Conservation (phyloP, 1,284 basidiomycete genomes). For the Microbotryum violaceum region DNA sequence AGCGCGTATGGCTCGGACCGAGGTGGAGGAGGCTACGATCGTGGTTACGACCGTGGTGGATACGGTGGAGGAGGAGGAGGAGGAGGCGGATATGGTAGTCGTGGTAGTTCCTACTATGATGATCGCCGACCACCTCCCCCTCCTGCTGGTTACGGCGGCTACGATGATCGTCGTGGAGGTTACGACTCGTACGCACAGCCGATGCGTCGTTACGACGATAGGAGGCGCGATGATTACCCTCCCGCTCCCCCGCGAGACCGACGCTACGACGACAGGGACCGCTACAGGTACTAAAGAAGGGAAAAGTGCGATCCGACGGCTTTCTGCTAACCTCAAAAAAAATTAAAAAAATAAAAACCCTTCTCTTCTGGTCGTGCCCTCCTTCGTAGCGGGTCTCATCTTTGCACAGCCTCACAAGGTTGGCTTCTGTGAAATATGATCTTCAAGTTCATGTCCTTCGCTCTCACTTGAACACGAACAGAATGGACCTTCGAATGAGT, state of each 20-base stretch:
- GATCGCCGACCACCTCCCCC: not conserved
- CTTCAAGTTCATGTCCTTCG: no score
- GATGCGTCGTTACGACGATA: slow-evolving; percentile 14
- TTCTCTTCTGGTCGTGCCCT: no score
- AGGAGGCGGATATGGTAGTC: slow-evolving; percentile 9
- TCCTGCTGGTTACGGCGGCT: slow-evolving; percentile 2
- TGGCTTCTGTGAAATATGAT: no score
- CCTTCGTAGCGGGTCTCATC: no score
- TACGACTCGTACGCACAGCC: slow-evolving; percentile 15
- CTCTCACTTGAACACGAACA: no score
- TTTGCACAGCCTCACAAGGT: no score
- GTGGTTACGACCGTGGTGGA: slow-evolving; percentile 40
- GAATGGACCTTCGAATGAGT: no score
- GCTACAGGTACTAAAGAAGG: not conserved
- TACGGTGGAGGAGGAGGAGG: slow-evolving; percentile 42
- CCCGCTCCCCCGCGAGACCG: slow-evolving; percentile 3
- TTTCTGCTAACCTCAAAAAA: no score
- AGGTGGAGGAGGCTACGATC: slow-evolving; percentile 38
- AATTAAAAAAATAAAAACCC: no score
- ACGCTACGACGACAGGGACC: slow-evolving; percentile 15
- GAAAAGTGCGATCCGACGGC: no score
- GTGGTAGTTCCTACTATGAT: slow-evolving; percentile 1
- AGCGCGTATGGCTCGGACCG: slow-evolving; percentile 43
- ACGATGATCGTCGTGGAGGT: slow-evolving; percentile 9
- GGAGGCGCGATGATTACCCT: slow-evolving; percentile 4